Evolutionary conservation across 2,329 filamentous ascomycete genomes (phyloP).

Genomic region (Colletotrichum chrysophilum): DNA sequence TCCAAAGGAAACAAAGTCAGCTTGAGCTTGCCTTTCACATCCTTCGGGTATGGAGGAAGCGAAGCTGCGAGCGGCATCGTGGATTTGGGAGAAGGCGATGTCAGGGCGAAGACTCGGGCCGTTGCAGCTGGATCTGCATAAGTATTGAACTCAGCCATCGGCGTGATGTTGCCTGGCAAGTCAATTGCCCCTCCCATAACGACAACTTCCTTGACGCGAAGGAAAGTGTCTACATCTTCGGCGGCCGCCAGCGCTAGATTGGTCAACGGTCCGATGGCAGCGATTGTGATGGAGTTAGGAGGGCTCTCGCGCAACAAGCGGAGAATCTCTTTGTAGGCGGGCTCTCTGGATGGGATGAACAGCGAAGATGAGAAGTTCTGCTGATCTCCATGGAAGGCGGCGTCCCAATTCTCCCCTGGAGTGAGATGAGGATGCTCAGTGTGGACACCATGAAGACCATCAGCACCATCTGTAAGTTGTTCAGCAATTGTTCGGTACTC

Average conservation of each 20-base stretch:
- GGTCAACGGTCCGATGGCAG: slow-evolving; percentile 90
- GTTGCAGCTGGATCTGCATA: slow-evolving; percentile 85
- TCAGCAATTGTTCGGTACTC: neutral
- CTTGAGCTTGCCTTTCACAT: slow-evolving; percentile 66
- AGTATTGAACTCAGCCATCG: slow-evolving; percentile 92
- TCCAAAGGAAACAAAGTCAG: slow-evolving; percentile 80
- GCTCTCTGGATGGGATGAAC: slow-evolving; percentile 80
- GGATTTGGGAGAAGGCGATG: slow-evolving; percentile 72
- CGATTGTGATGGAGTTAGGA: slow-evolving; percentile 81
- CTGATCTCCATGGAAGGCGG: slow-evolving; percentile 60
- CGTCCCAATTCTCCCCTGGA: slow-evolving; percentile 74
- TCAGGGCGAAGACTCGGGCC: slow-evolving; percentile 78
- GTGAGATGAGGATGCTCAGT: slow-evolving; percentile 76
- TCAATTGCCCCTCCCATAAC: slow-evolving; percentile 93
- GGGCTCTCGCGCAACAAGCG: slow-evolving; percentile 83
- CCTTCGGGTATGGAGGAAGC: slow-evolving; percentile 67
- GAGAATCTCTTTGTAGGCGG: slow-evolving; percentile 86
- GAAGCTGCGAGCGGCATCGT: slow-evolving; percentile 77
- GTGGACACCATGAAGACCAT: slow-evolving; percentile 81
- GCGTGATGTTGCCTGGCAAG: slow-evolving; percentile 80
- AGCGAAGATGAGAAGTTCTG: slow-evolving; percentile 44
- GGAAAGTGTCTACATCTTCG: slow-evolving; percentile 86
- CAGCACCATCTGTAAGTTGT: slow-evolving; percentile 65
- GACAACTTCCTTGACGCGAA: slow-evolving; percentile 87
- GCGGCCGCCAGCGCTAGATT: slow-evolving; percentile 90